Base-by-base conservation (phyloP, 257 asterid genomes). In the Solanum megistacrolobum region DNA sequence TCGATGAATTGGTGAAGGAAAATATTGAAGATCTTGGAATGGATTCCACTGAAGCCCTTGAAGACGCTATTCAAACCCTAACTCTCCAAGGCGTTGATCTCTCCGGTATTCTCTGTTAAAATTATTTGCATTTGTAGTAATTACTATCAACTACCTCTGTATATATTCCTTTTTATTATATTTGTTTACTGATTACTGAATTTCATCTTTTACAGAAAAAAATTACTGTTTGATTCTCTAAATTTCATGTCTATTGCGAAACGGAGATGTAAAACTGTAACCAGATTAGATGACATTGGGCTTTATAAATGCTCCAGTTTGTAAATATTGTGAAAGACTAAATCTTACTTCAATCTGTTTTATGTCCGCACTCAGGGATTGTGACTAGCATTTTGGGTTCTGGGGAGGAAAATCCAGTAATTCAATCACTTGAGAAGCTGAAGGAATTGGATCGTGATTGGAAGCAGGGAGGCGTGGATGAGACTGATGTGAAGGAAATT, bases 71-170 rank as follows among this genome's bases (percentile, higher is more conserved):
- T 89, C 91, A 97, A 86, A 96, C 99, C 41, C 98, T 97, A 65
- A 91, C 98, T 13, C 96, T 96, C 83, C 99, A 94, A 92, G 96
- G 96, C 92, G 98, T 96, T 87, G 96, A 96, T 95, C 99, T 96
- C 87, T 92, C 98, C 75, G 98, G 98, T 88, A 68, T 21, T 79
- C 34, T 32, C 78, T 31, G 41, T 21, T 68, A 3, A 27, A 66
- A 31, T 71, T 8, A 12, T 32, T 69, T 4, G 76, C 39, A 7
- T 71, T 71, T 14, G 2, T 72, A 32, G n/a, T 32, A 72, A 32
- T 18, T 32, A 31, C 76, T 69, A 29, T 69, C 76, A 69, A 7
- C 3, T 69, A 16, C 12, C 79, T 72, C 7, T 32, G 7, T 18
- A 69, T 32, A 1, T 74, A 5, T 35, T 35, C 82, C 48, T 34